Evolutionary conservation across 2,329 filamentous ascomycete genomes (phyloP), one percentile per base, ranked within the genome.

Genomic region (Dothistroma septosporum): DNA sequence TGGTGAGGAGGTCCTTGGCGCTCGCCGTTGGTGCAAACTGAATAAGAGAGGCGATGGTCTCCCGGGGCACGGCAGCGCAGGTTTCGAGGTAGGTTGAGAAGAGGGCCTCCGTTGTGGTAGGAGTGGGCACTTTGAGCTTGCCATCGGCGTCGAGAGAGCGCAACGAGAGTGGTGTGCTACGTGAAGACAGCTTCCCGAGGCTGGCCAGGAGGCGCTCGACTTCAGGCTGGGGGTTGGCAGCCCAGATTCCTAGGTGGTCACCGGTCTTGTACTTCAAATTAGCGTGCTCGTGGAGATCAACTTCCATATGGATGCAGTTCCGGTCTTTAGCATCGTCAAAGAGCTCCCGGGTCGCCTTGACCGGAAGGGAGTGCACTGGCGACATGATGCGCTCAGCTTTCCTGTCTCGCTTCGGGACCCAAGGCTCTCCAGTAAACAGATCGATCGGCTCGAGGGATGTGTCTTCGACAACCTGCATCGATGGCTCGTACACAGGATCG

Each of bases 71-170:
- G 0, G 76, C 74, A 1, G 70, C 76, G 61, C 77, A 73, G 61
- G 81, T 78, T 57, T 82, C 80, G 1, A 82, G 75, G 57, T 82
- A 78, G 62, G 80, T 73, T 5, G 73, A 70, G 63, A 82, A 76
- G 3, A 79, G 71, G 0, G 75, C 74, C 1, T 74, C 64, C 4
- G 75, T 64, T 0, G 76, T 77, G 0, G 75, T 78, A 0, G 76
- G 76, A 1, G 74, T 76, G 1, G 78, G 78, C 0, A 80, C 59
- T 28, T 64, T 64, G 32, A 64, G 59, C 53, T 58, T 57, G 44
- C 73, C 75, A 46, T 68, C 63, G 9, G 64, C 69, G 49, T 72
- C 72, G 19, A 70, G 62, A 16, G 69, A 68, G 22, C 63, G 69
- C 33, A 78, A 61, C 1, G 66, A 69, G 32, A 77, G 67, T 8